Conservation (phyloP, 2,329 filamentous ascomycete species). For the Pseudopyrenochaeta lycopersici region DNA sequence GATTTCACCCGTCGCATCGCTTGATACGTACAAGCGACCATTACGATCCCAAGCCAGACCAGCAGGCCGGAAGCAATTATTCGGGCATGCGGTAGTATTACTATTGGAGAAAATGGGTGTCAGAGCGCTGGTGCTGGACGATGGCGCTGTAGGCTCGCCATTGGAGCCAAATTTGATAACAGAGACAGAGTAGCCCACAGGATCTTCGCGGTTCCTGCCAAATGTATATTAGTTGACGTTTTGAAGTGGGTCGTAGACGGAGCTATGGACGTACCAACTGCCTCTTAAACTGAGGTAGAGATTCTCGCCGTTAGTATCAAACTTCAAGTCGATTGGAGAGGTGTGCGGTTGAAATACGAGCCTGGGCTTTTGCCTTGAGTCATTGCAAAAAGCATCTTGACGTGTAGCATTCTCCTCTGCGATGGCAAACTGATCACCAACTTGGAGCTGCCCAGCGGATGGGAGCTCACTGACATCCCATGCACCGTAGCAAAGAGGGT, state of each 20-base stretch:
- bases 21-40: constrained; percentile 66
- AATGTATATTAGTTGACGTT: too few relatives aligned
- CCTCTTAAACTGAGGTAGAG: constrained; percentile 75
- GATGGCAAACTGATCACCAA: constrained; percentile 59
- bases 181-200: constrained; percentile 58
- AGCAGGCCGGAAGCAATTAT: constrained; percentile 67
- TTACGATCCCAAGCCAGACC: constrained; percentile 59
- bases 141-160: constrained; percentile 51
- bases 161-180: constrained; percentile 51
- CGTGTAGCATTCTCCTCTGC: constrained; percentile 44
- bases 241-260: background rate
- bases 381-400: constrained; percentile 55
- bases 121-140: constrained; percentile 56
- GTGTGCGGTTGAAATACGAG: constrained; percentile 70
- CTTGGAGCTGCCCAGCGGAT: constrained; percentile 48
- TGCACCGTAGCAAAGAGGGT: constrained; percentile 71
- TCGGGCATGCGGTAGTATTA: constrained; percentile 61
- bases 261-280: constrained; percentile 60
- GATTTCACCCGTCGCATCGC: constrained; percentile 69
- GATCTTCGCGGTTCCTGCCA: constrained; percentile 50
- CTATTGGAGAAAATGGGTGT: constrained; percentile 63
- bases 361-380: constrained; percentile 49
- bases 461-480: constrained; percentile 65
- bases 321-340: constrained; percentile 74
- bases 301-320: constrained; percentile 62